Evolutionary conservation across 371 early-diverging fungal genomes (phyloP).

Genomic region (Mucor irregularis): DNA sequence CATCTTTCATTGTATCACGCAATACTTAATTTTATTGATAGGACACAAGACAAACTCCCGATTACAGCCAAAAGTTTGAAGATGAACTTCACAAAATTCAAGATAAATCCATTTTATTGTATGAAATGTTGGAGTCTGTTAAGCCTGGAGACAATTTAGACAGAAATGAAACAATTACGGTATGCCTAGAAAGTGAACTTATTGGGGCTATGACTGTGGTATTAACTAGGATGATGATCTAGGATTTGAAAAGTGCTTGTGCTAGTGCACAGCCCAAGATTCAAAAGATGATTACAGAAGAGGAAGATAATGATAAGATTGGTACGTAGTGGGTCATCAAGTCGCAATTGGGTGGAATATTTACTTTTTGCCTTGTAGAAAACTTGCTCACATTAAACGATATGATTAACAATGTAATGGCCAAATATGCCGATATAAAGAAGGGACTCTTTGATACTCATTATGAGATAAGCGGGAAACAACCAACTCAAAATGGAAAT

Average conservation of each 20-base stretch:
- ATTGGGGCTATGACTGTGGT: no score
- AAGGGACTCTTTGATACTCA: constrained; percentile 56
- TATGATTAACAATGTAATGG: constrained; percentile 80
- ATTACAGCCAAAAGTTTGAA: constrained; percentile 86
- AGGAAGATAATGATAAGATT: constrained; percentile 36
- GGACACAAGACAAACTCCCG: constrained; percentile 76
- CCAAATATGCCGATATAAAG: constrained; percentile 70
- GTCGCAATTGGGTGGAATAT: neutral
- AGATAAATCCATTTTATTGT: constrained; percentile 71
- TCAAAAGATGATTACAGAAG: constrained; percentile 68
- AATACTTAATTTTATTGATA: constrained; percentile 17
- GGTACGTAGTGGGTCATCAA: constrained; percentile 14
- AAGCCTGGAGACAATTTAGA: constrained; percentile 68
- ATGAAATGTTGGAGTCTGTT: constrained; percentile 75
- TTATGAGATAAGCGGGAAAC: constrained; percentile 46
- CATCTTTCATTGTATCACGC: neutral
- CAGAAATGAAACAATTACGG: constrained; percentile 57
- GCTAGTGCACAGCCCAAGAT: constrained; percentile 72
- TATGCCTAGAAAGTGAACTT: no score
- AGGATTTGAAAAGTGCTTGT: constrained; percentile 57
- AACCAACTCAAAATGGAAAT: constrained; percentile 21
- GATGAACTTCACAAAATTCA: constrained; percentile 84
- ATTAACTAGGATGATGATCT: no score
- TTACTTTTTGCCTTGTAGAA: constrained; percentile 19
- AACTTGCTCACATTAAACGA: constrained; percentile 82